Conservation (phyloP, 495 filamentous ascomycete species). For the Talaromyces borbonicus region DNA sequence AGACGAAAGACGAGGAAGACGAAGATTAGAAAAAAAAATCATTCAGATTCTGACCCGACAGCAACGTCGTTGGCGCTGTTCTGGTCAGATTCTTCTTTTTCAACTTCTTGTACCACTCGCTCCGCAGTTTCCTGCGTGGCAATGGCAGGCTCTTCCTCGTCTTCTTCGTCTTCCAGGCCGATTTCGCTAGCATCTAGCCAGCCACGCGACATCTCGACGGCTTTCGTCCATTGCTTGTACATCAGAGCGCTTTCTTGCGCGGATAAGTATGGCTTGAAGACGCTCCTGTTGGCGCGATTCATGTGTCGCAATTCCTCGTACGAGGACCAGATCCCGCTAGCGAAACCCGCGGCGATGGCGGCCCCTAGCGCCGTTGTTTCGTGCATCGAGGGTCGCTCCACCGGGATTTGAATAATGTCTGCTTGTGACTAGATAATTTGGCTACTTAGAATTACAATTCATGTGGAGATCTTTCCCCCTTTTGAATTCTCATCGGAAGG, state of each 20-base stretch:
- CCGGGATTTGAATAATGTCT: conserved; percentile 35
- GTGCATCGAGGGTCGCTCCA: conserved; percentile 55
- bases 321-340: conserved; percentile 69
- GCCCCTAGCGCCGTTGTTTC: conserved; percentile 91
- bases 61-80: conserved; percentile 4
- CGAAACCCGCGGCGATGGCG: conserved; percentile 87
- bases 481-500: too few relatives aligned
- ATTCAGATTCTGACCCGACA: conserved; percentile 1
- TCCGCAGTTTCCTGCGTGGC: background rate
- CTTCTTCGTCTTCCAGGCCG: conserved; percentile 6
- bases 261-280: conserved; percentile 60
- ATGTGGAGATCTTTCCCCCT: too few relatives aligned
- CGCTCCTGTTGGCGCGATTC: conserved; percentile 59
- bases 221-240: conserved; percentile 72
- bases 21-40: background rate
- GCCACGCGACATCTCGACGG: conserved; percentile 76
- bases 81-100: background rate
- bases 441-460: too few relatives aligned
- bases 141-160: background rate
- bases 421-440: conserved; percentile 26
- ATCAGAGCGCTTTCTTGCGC: conserved; percentile 49
- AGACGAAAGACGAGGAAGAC: background rate
- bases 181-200: conserved; percentile 40
- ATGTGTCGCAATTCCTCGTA: conserved; percentile 72
- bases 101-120: background rate